phyloP scores from a whole-genome alignment of 2,329 filamentous ascomycete species.

The Ophiostoma ulmi region DNA sequence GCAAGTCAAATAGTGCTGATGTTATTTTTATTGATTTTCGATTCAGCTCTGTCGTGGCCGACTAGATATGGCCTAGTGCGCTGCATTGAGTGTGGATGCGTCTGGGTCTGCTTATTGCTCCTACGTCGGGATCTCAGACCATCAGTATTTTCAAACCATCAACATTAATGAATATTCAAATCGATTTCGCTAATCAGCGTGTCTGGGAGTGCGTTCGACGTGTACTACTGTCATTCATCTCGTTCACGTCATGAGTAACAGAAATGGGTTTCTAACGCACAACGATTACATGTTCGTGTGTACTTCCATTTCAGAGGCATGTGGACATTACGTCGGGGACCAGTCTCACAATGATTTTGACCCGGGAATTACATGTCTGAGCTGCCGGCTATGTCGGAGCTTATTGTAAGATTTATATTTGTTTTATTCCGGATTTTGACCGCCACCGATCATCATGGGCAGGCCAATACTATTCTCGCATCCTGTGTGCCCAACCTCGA shows the following conservation, averaged over 20 bases:
- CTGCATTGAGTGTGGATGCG: neutral
- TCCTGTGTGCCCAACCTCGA: neutral
- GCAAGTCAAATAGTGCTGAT: slow-evolving; percentile 8
- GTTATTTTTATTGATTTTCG: slow-evolving; percentile 19
- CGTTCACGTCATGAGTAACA: neutral
- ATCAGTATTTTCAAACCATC: neutral
- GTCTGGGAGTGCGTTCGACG: neutral
- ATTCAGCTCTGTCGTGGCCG: slow-evolving; percentile 16
- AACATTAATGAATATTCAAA: too few relatives aligned
- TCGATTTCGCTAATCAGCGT: neutral
- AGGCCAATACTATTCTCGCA: neutral
- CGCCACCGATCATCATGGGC: neutral
- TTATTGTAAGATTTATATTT: neutral
- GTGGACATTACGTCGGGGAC: neutral
- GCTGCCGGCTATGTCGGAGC: neutral
- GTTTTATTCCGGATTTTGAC: neutral
- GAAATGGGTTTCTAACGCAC: neutral
- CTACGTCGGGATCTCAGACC: neutral
- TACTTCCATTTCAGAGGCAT: neutral
- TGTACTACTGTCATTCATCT: neutral
- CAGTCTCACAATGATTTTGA: neutral
- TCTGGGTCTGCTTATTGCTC: neutral
- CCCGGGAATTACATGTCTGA: neutral
- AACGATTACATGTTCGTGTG: too few relatives aligned
- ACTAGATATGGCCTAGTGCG: slow-evolving; percentile 9